phyloP scores from a whole-genome alignment of 257 asterid species.

The Petrea volubilis region DNA sequence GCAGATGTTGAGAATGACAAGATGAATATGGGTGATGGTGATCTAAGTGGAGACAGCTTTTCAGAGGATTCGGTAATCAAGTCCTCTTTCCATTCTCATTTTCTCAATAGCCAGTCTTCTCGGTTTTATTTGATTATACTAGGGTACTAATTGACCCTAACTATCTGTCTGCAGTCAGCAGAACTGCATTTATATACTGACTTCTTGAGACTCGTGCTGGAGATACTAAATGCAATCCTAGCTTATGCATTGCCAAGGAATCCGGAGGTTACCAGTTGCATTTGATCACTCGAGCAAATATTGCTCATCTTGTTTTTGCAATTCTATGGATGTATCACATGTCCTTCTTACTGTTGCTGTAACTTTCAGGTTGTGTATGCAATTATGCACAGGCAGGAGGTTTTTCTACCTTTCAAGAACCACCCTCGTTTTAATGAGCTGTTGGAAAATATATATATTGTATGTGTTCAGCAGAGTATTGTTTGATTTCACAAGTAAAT shows the following conservation, averaged over 20 bases:
- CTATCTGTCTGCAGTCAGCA: slow-evolving; percentile 53
- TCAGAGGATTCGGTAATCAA: slow-evolving; percentile 63
- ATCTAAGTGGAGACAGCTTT: slow-evolving; percentile 57
- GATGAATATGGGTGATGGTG: slow-evolving; percentile 58
- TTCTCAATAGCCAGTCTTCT: slow-evolving; percentile 9
- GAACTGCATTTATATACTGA: slow-evolving; percentile 85
- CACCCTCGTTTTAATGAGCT: slow-evolving; percentile 93
- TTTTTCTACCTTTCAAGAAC: slow-evolving; percentile 85
- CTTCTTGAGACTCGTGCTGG: slow-evolving; percentile 88
- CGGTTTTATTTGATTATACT: slow-evolving; percentile 11
- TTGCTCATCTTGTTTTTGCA: neutral
- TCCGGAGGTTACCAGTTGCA: slow-evolving; percentile 71
- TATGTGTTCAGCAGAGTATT: slow-evolving; percentile 35
- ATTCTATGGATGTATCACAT: neutral
- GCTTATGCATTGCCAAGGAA: slow-evolving; percentile 83
- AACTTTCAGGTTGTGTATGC: slow-evolving; percentile 83
- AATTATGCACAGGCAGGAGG: slow-evolving; percentile 93
- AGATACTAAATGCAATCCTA: slow-evolving; percentile 78
- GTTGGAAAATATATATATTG: slow-evolving; percentile 83
- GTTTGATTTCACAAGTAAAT: slow-evolving; percentile 18
- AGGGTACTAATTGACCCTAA: slow-evolving; percentile 5
- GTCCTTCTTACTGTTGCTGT: slow-evolving; percentile 23
- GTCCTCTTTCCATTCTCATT: slow-evolving; percentile 12
- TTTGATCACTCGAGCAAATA: slow-evolving; percentile 15
- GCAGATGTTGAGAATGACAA: slow-evolving; percentile 78